phyloP scores from a whole-genome alignment of 441 rosid species.

The Arabidopsis lyrata region DNA sequence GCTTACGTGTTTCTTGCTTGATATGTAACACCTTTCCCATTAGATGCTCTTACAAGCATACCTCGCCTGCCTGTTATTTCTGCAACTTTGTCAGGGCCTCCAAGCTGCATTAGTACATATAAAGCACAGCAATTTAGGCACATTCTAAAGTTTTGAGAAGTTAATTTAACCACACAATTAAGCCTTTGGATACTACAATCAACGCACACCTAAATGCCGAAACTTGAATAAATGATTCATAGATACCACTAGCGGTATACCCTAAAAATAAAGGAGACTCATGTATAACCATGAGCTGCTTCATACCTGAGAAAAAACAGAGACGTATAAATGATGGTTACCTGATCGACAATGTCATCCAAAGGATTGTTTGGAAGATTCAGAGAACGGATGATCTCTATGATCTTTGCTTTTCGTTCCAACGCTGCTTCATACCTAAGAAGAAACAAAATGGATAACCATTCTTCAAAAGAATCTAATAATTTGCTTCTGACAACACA shows the following conservation, averaged over 20 bases:
- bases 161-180: slow-evolving; percentile 16
- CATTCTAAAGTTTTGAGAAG: slow-evolving; percentile 32
- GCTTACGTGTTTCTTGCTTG: slow-evolving; percentile 97
- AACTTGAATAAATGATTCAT: slow-evolving; percentile 37
- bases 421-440: slow-evolving; percentile 87
- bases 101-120: slow-evolving; percentile 71
- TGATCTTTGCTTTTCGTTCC: slow-evolving; percentile 86
- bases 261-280: slow-evolving; percentile 37
- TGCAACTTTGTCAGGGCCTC: slow-evolving; percentile 98
- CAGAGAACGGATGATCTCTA: slow-evolving; percentile 88
- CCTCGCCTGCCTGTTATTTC: slow-evolving; percentile 99
- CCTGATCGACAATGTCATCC: slow-evolving; percentile 99
- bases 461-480: slow-evolving; percentile 21
- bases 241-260: slow-evolving; percentile 14
- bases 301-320: slow-evolving; percentile 23
- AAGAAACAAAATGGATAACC: slow-evolving; percentile 40
- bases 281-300: slow-evolving; percentile 19
- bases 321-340: slow-evolving; percentile 38
- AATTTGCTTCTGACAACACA: slow-evolving; percentile 16
- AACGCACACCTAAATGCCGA: slow-evolving; percentile 26
- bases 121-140: slow-evolving; percentile 28
- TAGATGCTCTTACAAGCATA: slow-evolving; percentile 97
- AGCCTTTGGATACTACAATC: slow-evolving; percentile 24
- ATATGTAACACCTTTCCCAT: slow-evolving; percentile 98
- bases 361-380: slow-evolving; percentile 98